Evolutionary conservation across 805 yeast genomes (phyloP).

Genomic region (Ogataea minuta): DNA sequence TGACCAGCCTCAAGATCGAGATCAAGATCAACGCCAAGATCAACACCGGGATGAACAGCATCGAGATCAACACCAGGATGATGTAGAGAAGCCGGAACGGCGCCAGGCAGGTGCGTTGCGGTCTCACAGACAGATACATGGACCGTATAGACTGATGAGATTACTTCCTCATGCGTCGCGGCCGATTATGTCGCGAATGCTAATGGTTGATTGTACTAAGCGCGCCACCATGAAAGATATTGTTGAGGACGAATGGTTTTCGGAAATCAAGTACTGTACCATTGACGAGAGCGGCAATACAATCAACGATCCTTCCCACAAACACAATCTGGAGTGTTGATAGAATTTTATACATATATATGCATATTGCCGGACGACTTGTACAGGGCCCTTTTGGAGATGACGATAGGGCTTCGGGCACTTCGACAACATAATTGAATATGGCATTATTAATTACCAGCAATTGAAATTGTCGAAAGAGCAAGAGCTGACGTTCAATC

Average conservation of each 20-base stretch:
- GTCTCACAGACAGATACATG: slow-evolving; percentile 61
- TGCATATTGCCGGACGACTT: slow-evolving; percentile 6
- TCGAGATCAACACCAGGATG: background rate
- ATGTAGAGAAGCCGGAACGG: slow-evolving; percentile 33
- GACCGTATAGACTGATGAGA: slow-evolving; percentile 80
- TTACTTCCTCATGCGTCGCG: slow-evolving; percentile 80
- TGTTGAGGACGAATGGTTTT: slow-evolving; percentile 69
- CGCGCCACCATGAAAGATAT: slow-evolving; percentile 70
- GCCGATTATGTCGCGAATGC: slow-evolving; percentile 67
- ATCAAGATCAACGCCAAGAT: no score
- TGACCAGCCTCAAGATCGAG: no score
- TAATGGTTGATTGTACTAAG: slow-evolving; percentile 55
- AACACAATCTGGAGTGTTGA: slow-evolving; percentile 43
- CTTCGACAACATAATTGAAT: no score
- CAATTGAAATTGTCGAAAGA: no score
- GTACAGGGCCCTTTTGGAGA: no score
- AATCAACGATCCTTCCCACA: slow-evolving; percentile 47
- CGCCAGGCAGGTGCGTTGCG: slow-evolving; percentile 34
- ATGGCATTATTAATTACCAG: background rate
- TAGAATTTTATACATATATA: slow-evolving; percentile 6
- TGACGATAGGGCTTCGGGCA: no score
- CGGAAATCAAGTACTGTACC: slow-evolving; percentile 61
- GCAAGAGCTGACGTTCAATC: no score
- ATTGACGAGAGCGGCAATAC: slow-evolving; percentile 39
- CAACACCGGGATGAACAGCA: background rate